Percentiles rank a stretch among this genome's conserved stretches.
Evolutionary conservation across 2,329 filamentous ascomycete genomes (phyloP).

Genomic region (Exutisphaerella laricina): DNA sequence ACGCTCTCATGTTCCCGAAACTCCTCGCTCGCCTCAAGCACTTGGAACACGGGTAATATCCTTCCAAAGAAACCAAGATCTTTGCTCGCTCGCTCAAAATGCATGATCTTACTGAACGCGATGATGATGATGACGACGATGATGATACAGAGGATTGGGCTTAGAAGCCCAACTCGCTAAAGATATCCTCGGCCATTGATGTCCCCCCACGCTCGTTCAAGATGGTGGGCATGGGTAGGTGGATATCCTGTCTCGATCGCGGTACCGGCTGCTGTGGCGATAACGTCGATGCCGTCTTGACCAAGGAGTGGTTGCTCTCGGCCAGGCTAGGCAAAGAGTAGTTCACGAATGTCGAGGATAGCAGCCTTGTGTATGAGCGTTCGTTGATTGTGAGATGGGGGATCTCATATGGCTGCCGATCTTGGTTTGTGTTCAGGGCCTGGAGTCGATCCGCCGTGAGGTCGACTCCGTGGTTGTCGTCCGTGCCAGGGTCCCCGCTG

Average conservation of each 20-base stretch:
- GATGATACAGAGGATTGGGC: slow-evolving; percentile 15
- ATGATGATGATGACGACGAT: background rate
- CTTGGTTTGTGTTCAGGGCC: slow-evolving; percentile 6
- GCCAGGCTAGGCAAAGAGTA: slow-evolving; percentile 19
- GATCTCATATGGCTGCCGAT: slow-evolving; percentile 1
- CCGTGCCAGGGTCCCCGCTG: background rate
- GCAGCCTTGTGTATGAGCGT: background rate
- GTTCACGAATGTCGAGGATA: slow-evolving; percentile 11
- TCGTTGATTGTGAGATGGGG: background rate
- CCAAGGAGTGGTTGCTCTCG: slow-evolving; percentile 17
- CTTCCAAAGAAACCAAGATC: slow-evolving; percentile 1
- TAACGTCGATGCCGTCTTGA: slow-evolving; percentile 11
- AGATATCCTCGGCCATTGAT: slow-evolving; percentile 27
- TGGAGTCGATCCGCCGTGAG: slow-evolving; percentile 7
- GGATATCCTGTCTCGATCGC: background rate
- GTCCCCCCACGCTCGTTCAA: slow-evolving; percentile 10
- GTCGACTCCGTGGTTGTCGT: slow-evolving; percentile 4
- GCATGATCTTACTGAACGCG: background rate
- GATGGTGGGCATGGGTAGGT: slow-evolving; percentile 1
- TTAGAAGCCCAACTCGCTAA: slow-evolving; percentile 30
- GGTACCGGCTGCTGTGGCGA: background rate
- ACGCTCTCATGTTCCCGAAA: too few species aligned
- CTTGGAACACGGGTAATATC: background rate
- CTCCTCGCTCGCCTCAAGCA: too few species aligned
- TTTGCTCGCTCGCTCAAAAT: slow-evolving; percentile 5